Conservation (phyloP, 495 filamentous ascomycete genomes). For the Neurospora sp. region DNA sequence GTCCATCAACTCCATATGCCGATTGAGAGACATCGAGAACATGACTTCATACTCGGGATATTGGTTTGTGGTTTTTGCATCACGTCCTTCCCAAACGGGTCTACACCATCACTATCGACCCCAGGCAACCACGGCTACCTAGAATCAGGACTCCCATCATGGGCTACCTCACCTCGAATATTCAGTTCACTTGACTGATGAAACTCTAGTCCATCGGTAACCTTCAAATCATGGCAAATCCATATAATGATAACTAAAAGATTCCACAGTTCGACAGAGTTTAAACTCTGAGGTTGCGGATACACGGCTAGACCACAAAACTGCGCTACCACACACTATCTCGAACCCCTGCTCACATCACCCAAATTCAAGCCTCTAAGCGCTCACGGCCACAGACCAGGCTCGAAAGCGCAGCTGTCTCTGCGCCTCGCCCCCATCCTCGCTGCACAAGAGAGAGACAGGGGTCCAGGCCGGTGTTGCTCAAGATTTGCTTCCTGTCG, state of each 20-base stretch:
- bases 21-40: background rate
- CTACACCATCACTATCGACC: background rate
- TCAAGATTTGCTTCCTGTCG: background rate
- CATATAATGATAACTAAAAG: background rate
- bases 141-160: background rate
- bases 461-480: background rate
- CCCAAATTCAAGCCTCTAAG: background rate
- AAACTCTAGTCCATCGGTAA: background rate
- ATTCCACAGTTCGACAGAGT: background rate
- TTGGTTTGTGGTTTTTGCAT: background rate
- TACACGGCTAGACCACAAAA: background rate
- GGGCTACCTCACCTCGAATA: background rate
- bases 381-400: slow-evolving; percentile 2
- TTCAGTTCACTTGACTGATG: background rate
- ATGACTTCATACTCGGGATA: background rate
- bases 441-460: background rate
- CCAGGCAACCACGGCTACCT: background rate
- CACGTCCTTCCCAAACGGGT: background rate
- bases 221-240: background rate
- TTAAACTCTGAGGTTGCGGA: background rate
- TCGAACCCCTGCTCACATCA: background rate
- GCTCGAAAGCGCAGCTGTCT: slow-evolving; percentile 1
- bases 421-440: slow-evolving; percentile 2
- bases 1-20: background rate
- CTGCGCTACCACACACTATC: background rate